A percentile compares a stretch with the other conserved stretches of the same genome.
Conservation (phyloP, 2,329 filamentous ascomycete species). For the Colletotrichum sp. region DNA sequence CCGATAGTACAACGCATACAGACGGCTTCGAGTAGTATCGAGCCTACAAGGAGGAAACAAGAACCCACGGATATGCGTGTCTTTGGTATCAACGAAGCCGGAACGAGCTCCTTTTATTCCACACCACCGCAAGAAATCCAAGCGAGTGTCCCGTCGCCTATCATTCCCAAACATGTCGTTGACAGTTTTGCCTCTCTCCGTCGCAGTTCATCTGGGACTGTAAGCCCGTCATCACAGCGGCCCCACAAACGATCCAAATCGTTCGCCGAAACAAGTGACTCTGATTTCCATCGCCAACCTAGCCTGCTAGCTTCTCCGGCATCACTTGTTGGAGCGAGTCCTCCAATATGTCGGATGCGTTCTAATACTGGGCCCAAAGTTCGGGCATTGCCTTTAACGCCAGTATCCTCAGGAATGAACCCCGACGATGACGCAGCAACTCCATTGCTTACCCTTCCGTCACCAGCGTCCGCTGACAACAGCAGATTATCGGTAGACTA, state of each 20-base stretch:
- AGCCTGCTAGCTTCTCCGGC: conserved; percentile 2
- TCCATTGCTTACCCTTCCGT: conserved; percentile 22
- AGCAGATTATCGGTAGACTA: conserved; percentile 68
- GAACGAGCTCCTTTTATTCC: background rate
- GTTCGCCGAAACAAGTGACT: conserved; percentile 2
- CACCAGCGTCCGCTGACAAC: conserved; percentile 27
- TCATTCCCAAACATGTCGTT: background rate
- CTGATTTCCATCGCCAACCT: background rate
- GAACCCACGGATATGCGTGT: background rate
- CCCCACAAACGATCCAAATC: conserved; percentile 16
- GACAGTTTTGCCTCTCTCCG: background rate
- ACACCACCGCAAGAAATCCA: background rate
- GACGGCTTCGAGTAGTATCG: background rate
- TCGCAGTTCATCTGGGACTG: background rate
- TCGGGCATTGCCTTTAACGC: conserved; percentile 41
- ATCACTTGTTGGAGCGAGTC: background rate
- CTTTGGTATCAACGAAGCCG: background rate
- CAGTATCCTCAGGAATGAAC: conserved; percentile 42
- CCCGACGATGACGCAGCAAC: conserved; percentile 39
- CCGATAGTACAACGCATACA: background rate
- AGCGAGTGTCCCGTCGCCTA: background rate
- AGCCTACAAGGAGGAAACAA: background rate
- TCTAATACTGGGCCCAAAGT: conserved; percentile 29
- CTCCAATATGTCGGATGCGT: conserved; percentile 23
- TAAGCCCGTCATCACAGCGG: background rate